phyloP scores from a whole-genome alignment of 306 rosid genomes.

The apple (Malus domestica) region ASM211411v1 NC_041793.1:40964501-40965000 shows the following conservation, averaged over 20 bases:
- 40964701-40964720: background rate
- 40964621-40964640: constrained; percentile 88
- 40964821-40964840: background rate
- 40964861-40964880: background rate
- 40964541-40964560: constrained; percentile 63
- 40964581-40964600: constrained; percentile 80
- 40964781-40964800: constrained; percentile 89
- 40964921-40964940: constrained; percentile 79
- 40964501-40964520: constrained; percentile 77
- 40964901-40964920: constrained; percentile 91
- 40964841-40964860: background rate
- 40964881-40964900: constrained; percentile 69
- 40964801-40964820: constrained; percentile 30
- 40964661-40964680: background rate
- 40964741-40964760: constrained; percentile 91
- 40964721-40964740: constrained; percentile 93
- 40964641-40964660: constrained; percentile 60
- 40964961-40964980: constrained; percentile 91
- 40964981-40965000: constrained; percentile 83
- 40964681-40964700: background rate
- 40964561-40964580: constrained; percentile 97
- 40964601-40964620: constrained; percentile 97
- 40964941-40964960: constrained; percentile 92
- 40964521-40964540: constrained; percentile 86
- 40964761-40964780: constrained; percentile 83